These are phyloP conservation scores for Lenzites betulinus DNA, from an alignment of 768 basidiomycete species.

Conservation along the genomic window DNA sequence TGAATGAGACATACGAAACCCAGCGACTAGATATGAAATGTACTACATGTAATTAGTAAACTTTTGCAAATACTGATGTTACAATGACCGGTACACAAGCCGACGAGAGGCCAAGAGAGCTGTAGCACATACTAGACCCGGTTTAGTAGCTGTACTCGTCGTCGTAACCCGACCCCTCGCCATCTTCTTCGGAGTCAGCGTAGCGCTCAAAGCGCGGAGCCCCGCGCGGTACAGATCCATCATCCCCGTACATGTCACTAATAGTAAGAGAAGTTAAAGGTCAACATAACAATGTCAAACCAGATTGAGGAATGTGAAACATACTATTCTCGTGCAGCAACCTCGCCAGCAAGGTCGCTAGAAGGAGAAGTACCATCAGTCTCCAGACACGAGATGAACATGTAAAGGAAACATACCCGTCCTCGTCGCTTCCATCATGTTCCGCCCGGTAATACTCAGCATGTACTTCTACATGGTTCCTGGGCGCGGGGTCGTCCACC, in stretches of 20 bases:
- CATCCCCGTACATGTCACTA: slow-evolving; percentile 32
- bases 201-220: not conserved
- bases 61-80: too few relatives aligned
- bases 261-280: not conserved
- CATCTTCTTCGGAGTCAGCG: not conserved
- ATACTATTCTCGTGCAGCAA: slow-evolving; percentile 30
- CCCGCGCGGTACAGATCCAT: slow-evolving; percentile 26
- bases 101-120: too few relatives aligned
- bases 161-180: not conserved
- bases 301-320: not conserved
- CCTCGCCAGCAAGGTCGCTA: slow-evolving; percentile 25
- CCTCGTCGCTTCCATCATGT: slow-evolving; percentile 10
- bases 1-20: too few relatives aligned
- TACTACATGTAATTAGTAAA: too few relatives aligned
- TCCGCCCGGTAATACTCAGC: not conserved
- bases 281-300: not conserved
- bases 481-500: not conserved
- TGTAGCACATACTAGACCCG: too few relatives aligned
- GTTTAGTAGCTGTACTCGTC: not conserved
- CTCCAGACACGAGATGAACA: not conserved
- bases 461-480: not conserved
- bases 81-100: too few relatives aligned
- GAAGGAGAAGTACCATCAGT: not conserved
- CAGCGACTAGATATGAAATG: too few relatives aligned
- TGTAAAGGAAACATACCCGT: slow-evolving; percentile 10